These are phyloP conservation scores for Stylosanthes scabra DNA, from an alignment of 331 rosid species.

Conservation along the genomic window DNA sequence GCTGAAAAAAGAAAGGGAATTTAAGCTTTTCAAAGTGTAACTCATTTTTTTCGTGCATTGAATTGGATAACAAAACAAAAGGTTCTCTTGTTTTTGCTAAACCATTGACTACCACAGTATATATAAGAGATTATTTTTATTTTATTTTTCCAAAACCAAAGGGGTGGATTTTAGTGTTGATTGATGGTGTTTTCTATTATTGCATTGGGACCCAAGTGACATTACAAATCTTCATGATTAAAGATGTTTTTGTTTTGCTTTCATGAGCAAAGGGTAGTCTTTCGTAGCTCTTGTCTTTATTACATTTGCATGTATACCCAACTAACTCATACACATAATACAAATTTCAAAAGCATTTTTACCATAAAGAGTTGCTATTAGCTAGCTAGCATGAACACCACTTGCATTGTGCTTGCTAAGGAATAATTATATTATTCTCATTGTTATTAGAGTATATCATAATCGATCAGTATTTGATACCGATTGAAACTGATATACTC, in stretches of 20 bases:
- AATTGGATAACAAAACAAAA: conserved; percentile 56
- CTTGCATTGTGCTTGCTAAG: neutral
- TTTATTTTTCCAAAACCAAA: conserved; percentile 25
- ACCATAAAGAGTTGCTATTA: conserved; percentile 2
- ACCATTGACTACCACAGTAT: conserved; percentile 82
- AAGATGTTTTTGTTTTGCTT: conserved; percentile 69
- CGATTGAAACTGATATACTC: too few relatives aligned
- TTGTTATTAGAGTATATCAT: too few relatives aligned
- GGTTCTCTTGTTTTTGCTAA: conserved; percentile 66
- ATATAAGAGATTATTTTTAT: neutral
- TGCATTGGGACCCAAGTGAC: conserved; percentile 57
- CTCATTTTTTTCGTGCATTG: conserved; percentile 64
- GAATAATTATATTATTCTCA: neutral
- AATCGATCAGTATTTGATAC: too few relatives aligned
- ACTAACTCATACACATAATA: conserved; percentile 27
- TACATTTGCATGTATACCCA: conserved; percentile 48
- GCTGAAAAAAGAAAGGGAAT: conserved; percentile 50
- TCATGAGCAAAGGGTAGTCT: conserved; percentile 46
- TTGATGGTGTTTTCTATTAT: conserved; percentile 26
- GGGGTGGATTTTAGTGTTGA: conserved; percentile 39
- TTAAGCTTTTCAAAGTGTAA: conserved; percentile 58
- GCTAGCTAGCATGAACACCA: conserved; percentile 25
- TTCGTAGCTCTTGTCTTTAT: conserved; percentile 63
- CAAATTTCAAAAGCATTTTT: neutral
- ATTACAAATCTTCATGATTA: conserved; percentile 56